A percentile compares a stretch with the other conserved stretches of the same genome.
Evolutionary conservation across 768 basidiomycete genomes (phyloP).

Genomic region (Mycena venus): DNA sequence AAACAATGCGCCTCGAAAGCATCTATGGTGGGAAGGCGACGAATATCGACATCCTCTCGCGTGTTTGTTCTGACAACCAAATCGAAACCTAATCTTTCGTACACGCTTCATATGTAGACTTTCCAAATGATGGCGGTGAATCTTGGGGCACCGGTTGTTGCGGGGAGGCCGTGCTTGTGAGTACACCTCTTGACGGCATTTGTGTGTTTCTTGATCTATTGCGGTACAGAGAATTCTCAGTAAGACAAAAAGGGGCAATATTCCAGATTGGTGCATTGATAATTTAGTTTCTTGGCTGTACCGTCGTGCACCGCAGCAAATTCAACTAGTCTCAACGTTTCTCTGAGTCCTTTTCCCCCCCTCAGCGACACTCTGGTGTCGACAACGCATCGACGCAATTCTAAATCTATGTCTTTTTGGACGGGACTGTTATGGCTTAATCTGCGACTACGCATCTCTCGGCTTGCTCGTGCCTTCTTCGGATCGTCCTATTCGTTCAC

Average conservation of each 20-base stretch:
- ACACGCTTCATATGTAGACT: background rate
- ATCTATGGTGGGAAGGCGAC: constrained; percentile 29
- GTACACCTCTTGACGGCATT: background rate
- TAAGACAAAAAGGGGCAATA: too few species aligned
- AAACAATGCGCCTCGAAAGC: constrained; percentile 22
- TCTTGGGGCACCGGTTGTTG: constrained; percentile 8
- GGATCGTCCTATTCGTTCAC: background rate
- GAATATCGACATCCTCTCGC: constrained; percentile 24
- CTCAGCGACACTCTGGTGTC: too few species aligned
- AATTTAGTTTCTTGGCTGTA: too few species aligned
- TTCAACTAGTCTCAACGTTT: too few species aligned
- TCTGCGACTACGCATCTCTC: too few species aligned
- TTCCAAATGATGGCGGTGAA: background rate
- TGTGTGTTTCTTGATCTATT: background rate
- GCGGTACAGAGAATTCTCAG: background rate
- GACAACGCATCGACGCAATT: too few species aligned
- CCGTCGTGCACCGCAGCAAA: too few species aligned
- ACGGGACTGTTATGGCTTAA: too few species aligned
- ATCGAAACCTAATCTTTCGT: background rate
- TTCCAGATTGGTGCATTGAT: too few species aligned
- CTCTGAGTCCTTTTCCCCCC: too few species aligned
- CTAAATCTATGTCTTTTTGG: too few species aligned
- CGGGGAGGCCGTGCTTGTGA: constrained; percentile 17
- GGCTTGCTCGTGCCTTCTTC: too few species aligned
- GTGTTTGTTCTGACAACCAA: constrained; percentile 3